These are phyloP conservation scores for Logfia minima DNA, from an alignment of 129 eudicot species.

Conservation along the genomic window DNA sequence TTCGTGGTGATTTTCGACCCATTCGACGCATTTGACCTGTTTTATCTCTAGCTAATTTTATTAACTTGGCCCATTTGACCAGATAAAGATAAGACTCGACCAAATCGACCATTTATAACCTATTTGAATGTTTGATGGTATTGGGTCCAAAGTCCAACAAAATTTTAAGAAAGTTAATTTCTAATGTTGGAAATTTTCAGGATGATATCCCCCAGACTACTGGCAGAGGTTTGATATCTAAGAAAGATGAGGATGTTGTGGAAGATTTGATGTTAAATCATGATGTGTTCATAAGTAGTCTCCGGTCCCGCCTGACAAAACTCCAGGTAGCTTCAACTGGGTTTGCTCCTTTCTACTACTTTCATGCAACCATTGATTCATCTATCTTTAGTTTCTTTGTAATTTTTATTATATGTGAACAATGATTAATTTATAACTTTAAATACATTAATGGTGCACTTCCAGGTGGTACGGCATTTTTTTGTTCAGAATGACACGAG, in stretches of 20 bases:
- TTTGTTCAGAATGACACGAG: conserved; percentile 74
- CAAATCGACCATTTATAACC: background rate
- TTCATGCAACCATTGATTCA: conserved; percentile 5
- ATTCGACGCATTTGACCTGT: background rate
- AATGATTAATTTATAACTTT: conserved; percentile 1
- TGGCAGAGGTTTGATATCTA: conserved; percentile 38
- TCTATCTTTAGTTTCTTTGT: background rate
- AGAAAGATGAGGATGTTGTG: conserved; percentile 43
- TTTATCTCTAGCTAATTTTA: background rate
- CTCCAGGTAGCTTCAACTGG: conserved; percentile 59
- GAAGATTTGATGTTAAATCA: conserved; percentile 70
- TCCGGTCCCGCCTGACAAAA: conserved; percentile 84
- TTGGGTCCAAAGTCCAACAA: background rate
- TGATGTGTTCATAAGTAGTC: conserved; percentile 63
- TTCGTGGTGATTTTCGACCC: background rate
- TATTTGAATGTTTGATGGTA: background rate
- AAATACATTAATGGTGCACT: background rate
- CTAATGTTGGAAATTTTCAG: conserved; percentile 46
- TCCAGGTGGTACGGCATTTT: conserved; percentile 89
- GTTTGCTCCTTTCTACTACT: background rate
- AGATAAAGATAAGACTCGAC: background rate
- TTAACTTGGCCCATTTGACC: background rate
- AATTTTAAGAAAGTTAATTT: conserved; percentile 1
- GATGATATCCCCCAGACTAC: conserved; percentile 46
- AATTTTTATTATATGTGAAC: conserved; percentile 7